phyloP scores from a whole-genome alignment of 2,329 filamentous ascomycete species.

The Sarocladium oryzae region DNA sequence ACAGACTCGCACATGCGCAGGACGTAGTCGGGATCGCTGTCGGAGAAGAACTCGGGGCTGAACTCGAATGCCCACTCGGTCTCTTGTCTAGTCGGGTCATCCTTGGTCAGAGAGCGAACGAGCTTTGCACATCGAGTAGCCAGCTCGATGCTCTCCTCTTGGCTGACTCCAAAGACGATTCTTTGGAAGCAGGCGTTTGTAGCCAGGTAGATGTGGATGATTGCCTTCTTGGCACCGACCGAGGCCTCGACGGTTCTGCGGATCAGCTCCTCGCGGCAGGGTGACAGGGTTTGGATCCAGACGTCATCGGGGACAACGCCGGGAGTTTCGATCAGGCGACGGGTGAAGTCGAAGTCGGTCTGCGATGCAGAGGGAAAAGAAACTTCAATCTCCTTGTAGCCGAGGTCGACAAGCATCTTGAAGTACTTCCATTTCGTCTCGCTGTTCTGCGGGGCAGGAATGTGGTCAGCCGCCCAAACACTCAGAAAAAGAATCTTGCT shows the following conservation, averaged over 20 bases:
- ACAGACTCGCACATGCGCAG: constrained; percentile 85
- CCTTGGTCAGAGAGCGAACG: constrained; percentile 85
- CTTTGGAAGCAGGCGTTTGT: constrained; percentile 93
- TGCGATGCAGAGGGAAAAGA: constrained; percentile 93
- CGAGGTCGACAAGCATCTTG: constrained; percentile 84
- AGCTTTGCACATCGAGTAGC: constrained; percentile 82
- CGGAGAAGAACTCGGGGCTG: constrained; percentile 83
- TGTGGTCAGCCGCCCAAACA: constrained; percentile 13
- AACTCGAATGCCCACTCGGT: constrained; percentile 77
- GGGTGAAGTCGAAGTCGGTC: constrained; percentile 93
- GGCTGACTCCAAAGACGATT: constrained; percentile 81
- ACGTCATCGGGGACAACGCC: constrained; percentile 83
- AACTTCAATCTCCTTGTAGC: constrained; percentile 97
- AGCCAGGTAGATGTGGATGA: constrained; percentile 92
- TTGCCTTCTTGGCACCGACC: constrained; percentile 83
- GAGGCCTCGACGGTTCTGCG: constrained; percentile 82
- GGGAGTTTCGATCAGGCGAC: constrained; percentile 77
- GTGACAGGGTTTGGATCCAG: constrained; percentile 84
- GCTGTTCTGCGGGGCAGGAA: constrained; percentile 55
- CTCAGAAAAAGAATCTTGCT: neutral
- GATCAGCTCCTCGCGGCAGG: constrained; percentile 89
- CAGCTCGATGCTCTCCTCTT: constrained; percentile 73
- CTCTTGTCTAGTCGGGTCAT: constrained; percentile 49
- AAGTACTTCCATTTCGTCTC: constrained; percentile 96
- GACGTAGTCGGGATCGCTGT: constrained; percentile 77